Conservation (phyloP, 2,329 filamentous ascomycete genomes). For the Chrysoporthe cubensis region DNA sequence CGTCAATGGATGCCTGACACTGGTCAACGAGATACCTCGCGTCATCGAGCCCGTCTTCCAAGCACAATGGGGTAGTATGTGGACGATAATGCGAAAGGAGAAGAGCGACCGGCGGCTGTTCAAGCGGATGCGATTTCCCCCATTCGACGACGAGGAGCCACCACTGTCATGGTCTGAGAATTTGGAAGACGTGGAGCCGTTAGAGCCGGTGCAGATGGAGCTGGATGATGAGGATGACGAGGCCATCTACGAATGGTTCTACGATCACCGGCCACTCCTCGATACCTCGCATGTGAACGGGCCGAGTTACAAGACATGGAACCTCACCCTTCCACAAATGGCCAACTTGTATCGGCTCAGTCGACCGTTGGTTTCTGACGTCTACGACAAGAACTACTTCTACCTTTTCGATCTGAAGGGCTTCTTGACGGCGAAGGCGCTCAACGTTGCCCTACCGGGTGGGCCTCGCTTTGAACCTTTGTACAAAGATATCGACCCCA, state of each 20-base stretch:
- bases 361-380: conserved; percentile 85
- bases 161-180: conserved; percentile 98
- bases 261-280: conserved; percentile 87
- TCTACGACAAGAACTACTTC: conserved; percentile 96
- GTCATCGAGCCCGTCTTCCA: conserved; percentile 98
- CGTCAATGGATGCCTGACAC: conserved; percentile 93
- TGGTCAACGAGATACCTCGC: conserved; percentile 94
- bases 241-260: conserved; percentile 95
- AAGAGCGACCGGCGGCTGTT: conserved; percentile 96
- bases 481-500: conserved; percentile 98
- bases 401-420: conserved; percentile 96
- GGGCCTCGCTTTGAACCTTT: conserved; percentile 95
- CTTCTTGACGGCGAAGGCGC: conserved; percentile 92
- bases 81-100: conserved; percentile 96
- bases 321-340: conserved; percentile 92
- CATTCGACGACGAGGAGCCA: conserved; percentile 97
- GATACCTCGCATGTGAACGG: conserved; percentile 96
- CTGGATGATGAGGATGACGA: conserved; percentile 91
- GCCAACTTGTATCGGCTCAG: conserved; percentile 91
- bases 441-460: conserved; percentile 97
- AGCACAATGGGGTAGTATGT: conserved; percentile 99
- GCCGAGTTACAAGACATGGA: conserved; percentile 96
- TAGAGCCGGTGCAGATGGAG: conserved; percentile 98
- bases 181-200: conserved; percentile 95
- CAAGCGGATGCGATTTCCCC: conserved; percentile 98